Evolutionary conservation across 306 rosid genomes (phyloP).

Genomic region (Fragaria ananassa): DNA sequence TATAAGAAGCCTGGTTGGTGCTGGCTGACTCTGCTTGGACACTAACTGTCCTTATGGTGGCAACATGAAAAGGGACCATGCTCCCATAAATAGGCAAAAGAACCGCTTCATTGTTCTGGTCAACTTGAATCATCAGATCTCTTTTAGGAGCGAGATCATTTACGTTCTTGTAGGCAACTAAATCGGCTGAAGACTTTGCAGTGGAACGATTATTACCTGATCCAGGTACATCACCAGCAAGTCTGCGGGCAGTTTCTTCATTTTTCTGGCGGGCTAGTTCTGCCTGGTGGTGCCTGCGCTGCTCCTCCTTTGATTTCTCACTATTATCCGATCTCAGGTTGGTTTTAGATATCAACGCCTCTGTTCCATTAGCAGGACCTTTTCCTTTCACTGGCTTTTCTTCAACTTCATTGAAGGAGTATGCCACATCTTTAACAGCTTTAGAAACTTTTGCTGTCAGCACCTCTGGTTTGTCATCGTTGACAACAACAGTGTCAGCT

Average conservation of each 20-base stretch:
- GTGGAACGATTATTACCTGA: constrained; percentile 58
- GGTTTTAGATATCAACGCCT: constrained; percentile 65
- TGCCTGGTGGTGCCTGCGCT: constrained; percentile 95
- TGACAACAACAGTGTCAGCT: constrained; percentile 72
- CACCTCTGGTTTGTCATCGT: constrained; percentile 67
- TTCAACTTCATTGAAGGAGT: constrained; percentile 84
- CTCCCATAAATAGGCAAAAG: constrained; percentile 87
- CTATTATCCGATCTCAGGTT: constrained; percentile 89
- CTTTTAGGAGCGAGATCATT: constrained; percentile 74
- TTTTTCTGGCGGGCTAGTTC: constrained; percentile 97
- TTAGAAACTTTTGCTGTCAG: constrained; percentile 63
- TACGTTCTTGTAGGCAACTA: constrained; percentile 78
- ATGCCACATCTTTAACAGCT: constrained; percentile 77
- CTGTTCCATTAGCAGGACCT: constrained; percentile 36
- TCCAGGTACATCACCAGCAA: constrained; percentile 73
- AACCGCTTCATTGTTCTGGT: constrained; percentile 84
- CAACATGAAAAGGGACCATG: constrained; percentile 92
- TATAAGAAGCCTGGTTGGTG: constrained; percentile 41
- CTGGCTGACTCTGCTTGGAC: constrained; percentile 57
- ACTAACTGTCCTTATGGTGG: constrained; percentile 74
- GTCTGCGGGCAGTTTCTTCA: constrained; percentile 96
- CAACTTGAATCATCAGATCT: constrained; percentile 89
- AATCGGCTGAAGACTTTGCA: constrained; percentile 49
- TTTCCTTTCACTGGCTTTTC: constrained; percentile 42
- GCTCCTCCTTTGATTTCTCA: constrained; percentile 89